These are phyloP conservation scores for Alliaria petiolata DNA, from an alignment of 345 rosid species.

Conservation along the genomic window DNA sequence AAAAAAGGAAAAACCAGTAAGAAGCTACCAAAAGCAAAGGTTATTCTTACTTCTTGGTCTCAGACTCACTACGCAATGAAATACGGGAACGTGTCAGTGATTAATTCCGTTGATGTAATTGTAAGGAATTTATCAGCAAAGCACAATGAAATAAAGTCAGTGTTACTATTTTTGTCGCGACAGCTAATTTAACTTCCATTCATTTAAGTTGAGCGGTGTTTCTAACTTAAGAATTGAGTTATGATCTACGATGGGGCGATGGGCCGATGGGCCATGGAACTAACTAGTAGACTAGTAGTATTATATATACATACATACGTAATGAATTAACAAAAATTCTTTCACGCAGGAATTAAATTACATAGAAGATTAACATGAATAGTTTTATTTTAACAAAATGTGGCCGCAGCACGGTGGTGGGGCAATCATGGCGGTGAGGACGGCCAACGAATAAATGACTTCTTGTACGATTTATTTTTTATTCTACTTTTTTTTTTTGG, in stretches of 20 bases:
- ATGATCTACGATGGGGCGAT: neutral
- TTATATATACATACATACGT: too few relatives aligned
- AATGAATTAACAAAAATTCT: neutral
- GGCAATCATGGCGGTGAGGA: neutral
- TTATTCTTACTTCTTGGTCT: too few relatives aligned
- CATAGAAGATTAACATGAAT: neutral
- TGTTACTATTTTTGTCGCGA: neutral
- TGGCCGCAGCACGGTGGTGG: neutral
- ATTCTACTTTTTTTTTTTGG: neutral
- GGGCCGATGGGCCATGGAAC: too few relatives aligned
- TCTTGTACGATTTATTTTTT: neutral
- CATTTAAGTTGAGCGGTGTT: neutral
- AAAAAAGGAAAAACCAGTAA: too few relatives aligned
- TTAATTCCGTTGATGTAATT: too few relatives aligned
- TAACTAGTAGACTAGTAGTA: too few relatives aligned
- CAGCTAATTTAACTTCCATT: neutral
- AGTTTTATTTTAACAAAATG: neutral
- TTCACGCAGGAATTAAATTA: neutral
- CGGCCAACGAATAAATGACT: constrained; percentile 5
- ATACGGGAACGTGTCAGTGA: too few relatives aligned
- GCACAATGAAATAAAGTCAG: neutral
- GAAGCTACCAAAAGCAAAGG: too few relatives aligned
- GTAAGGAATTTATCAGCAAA: neutral
- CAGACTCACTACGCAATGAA: too few relatives aligned
- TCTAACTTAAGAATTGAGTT: neutral